Percentiles rank a stretch among this genome's conserved stretches.
phyloP scores from a whole-genome alignment of 2,329 filamentous ascomycete species.

The Nemania sp. region DNA sequence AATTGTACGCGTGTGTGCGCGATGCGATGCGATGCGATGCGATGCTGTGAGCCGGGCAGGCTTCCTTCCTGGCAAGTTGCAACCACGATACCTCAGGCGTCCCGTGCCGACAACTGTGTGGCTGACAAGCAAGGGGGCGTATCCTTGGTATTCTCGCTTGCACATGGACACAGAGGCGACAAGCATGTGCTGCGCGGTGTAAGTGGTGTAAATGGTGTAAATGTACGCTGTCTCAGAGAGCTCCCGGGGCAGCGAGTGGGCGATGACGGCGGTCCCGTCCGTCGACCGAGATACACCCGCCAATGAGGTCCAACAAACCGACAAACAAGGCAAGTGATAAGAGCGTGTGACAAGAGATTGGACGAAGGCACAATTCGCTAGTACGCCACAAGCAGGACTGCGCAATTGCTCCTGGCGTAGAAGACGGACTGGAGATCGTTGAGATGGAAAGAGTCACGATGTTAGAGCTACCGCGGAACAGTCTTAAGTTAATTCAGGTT shows the following conservation, averaged over 20 bases:
- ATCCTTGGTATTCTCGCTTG: slow-evolving; percentile 5
- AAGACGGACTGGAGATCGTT: slow-evolving; percentile 7
- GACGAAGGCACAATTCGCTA: background rate
- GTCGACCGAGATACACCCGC: slow-evolving; percentile 17
- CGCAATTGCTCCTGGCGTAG: slow-evolving; percentile 3
- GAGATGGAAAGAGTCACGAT: slow-evolving; percentile 5
- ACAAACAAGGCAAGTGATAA: slow-evolving; percentile 9
- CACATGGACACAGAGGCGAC: slow-evolving; percentile 12
- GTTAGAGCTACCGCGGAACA: background rate
- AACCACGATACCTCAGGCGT: no score
- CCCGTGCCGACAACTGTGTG: no score
- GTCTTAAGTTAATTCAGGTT: background rate
- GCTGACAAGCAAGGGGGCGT: background rate
- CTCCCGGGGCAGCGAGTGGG: slow-evolving; percentile 12
- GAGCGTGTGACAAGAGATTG: slow-evolving; percentile 13
- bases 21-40: no score
- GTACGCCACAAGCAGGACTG: slow-evolving; percentile 11
- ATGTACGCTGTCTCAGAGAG: slow-evolving; percentile 23
- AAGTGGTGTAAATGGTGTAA: no score
- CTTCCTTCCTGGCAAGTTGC: no score
- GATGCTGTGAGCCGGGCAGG: no score
- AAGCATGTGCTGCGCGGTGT: no score
- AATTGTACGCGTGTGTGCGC: background rate
- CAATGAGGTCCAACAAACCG: slow-evolving; percentile 2
- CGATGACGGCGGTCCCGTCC: slow-evolving; percentile 12